phyloP scores from a whole-genome alignment of 2,329 filamentous ascomycete species.

The Colletotrichum tabaci region DNA sequence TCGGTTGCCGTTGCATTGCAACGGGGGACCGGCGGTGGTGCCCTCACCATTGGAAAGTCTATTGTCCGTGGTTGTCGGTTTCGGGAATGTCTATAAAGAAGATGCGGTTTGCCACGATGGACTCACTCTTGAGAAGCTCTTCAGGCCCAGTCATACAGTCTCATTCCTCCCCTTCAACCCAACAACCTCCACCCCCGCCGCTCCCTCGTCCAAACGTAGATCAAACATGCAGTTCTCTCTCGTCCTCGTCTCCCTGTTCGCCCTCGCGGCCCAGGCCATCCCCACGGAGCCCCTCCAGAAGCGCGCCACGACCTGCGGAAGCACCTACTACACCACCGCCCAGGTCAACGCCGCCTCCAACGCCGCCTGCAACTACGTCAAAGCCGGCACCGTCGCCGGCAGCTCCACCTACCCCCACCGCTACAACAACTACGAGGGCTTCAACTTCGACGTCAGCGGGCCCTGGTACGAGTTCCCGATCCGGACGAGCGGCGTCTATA shows the following conservation, averaged over 20 bases:
- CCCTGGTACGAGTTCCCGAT: conserved; percentile 78
- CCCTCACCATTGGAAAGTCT: not conserved
- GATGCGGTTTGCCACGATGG: not conserved
- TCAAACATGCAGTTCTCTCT: conserved; percentile 41
- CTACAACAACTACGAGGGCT: conserved; percentile 76
- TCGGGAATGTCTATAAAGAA: conserved; percentile 16
- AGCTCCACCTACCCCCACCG: conserved; percentile 67
- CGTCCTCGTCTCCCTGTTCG: conserved; percentile 40
- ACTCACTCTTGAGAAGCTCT: not conserved
- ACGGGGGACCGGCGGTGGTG: no score
- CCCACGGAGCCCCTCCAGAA: conserved; percentile 36
- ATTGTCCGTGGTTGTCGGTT: not conserved
- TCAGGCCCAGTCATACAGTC: conserved; percentile 11
- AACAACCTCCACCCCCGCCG: not conserved
- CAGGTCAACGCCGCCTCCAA: conserved; percentile 66
- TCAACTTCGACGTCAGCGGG: conserved; percentile 69
- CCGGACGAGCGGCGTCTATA: conserved; percentile 68
- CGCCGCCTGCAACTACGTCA: conserved; percentile 67
- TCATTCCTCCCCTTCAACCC: not conserved
- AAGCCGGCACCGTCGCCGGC: conserved; percentile 54
- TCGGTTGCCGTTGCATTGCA: conserved; percentile 10
- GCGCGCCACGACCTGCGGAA: conserved; percentile 67
- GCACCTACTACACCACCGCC: conserved; percentile 64
- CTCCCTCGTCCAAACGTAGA: not conserved
- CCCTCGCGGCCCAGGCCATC: conserved; percentile 33